Evolutionary conservation across 352 stramenopile species (phyloP), one percentile per base, ranked within the genome.

Genomic region (Aphanomyces stellatus): DNA sequence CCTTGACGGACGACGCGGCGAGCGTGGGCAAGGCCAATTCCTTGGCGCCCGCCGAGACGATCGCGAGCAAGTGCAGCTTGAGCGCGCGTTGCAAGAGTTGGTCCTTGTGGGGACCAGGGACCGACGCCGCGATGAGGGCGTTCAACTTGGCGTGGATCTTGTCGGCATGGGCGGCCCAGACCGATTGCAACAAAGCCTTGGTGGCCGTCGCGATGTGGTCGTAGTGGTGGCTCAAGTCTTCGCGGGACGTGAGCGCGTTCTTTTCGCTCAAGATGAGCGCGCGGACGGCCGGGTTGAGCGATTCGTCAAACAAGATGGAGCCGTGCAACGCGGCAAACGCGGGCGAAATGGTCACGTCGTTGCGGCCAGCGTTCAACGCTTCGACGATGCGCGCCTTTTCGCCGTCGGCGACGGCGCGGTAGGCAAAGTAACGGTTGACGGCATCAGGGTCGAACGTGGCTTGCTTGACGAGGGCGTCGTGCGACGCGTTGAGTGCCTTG

Each of bases 401-500:
- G 11, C 72, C 68, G 70, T 91, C 79, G 24, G 80, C 80, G 19
- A 90, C 75, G 43, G 73, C 79, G 55, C 82, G 80, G 70, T 89
- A 90, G 4, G 80, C 82, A 62, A 87, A 78, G 57, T 88, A 91
- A 69, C 87, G 87, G 72, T 91, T 91, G 7, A 88, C 80, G 62
- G 82, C 76, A 66, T 88, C 82, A 17, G 82, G 79, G 40, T 91
- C 82, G 2, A 77, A 81, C 8, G 83, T 62, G 27, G 82, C 81
- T 72, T 88, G 82, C 75, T 86, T 87, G 11, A 75, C 82, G 19
- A 88, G 74, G 13, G 70, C 75, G 7, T 75, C 66, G 28, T 74
- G 69, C 22, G 77, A 79, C 24, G 78, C 59, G 66, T 82, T 87
- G 37, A 76, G 73, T 51, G 81, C 75, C 75, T 88, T 89, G 56